Percentiles rank a stretch among this genome's conserved stretches.
These are phyloP conservation scores for Skeletonema potamos DNA, from an alignment of 108 stramenopile species.

Conservation along the genomic window DNA sequence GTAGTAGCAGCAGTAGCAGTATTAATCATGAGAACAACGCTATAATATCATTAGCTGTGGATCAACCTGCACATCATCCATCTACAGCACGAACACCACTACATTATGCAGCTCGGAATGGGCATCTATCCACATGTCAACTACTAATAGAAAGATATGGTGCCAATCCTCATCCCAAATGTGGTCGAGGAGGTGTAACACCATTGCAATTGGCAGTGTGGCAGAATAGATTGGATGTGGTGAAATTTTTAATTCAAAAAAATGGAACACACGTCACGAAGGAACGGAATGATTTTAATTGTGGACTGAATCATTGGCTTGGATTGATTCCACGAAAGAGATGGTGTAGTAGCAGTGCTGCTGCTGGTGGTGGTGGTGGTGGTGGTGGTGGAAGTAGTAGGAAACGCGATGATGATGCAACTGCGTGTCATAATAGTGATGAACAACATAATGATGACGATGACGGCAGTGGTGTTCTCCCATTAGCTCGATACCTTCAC, in stretches of 20 bases:
- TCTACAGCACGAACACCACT: constrained; percentile 65
- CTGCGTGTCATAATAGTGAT: too few species aligned
- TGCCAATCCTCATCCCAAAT: constrained; percentile 50
- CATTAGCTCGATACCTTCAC: constrained; percentile 46
- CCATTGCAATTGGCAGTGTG: constrained; percentile 86
- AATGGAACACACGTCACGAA: constrained; percentile 33
- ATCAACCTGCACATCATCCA: constrained; percentile 49
- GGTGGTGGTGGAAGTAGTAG: too few species aligned
- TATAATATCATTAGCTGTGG: not conserved
- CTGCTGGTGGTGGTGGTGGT: too few species aligned
- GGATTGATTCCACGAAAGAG: constrained; percentile 59
- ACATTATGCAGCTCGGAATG: constrained; percentile 86
- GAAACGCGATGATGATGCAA: not conserved
- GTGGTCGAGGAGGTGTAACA: constrained; percentile 68
- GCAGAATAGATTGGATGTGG: constrained; percentile 72
- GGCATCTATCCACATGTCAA: constrained; percentile 50
- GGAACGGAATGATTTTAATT: constrained; percentile 75
- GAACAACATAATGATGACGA: not conserved
- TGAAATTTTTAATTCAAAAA: constrained; percentile 56
- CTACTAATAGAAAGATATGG: constrained; percentile 44
- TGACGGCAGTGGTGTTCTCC: constrained; percentile 45
- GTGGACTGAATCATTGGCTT: constrained; percentile 81
- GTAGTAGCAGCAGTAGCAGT: too few species aligned
- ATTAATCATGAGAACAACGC: not conserved
- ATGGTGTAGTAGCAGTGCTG: constrained; percentile 36